These are phyloP conservation scores for Neophaeococcomyces mojaviensis DNA, from an alignment of 2,329 filamentous ascomycete genomes.

Conservation along the genomic window DNA sequence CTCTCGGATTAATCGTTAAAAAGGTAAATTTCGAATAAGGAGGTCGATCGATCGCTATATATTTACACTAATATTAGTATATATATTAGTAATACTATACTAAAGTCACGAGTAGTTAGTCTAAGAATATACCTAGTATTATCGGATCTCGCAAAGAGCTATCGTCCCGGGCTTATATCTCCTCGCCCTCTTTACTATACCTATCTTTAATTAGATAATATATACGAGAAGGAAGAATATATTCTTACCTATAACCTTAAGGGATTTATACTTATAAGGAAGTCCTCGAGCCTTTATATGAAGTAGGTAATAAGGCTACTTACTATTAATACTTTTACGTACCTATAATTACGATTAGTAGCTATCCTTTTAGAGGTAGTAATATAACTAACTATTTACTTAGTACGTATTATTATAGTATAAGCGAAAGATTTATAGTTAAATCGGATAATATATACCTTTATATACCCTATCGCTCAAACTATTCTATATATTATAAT, in stretches of 20 bases:
- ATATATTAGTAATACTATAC: background rate
- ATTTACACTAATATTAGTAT: too few relatives aligned
- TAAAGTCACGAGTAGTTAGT: background rate
- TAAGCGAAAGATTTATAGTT: too few relatives aligned
- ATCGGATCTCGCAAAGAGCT: constrained; percentile 83
- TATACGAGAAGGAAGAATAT: background rate
- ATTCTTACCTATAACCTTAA: background rate
- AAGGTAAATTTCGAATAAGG: constrained; percentile 57
- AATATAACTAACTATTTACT: too few relatives aligned
- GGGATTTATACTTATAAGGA: background rate
- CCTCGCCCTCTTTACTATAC: background rate
- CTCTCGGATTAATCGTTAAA: constrained; percentile 43
- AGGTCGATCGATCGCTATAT: constrained; percentile 66
- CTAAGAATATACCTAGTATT: constrained; percentile 57
- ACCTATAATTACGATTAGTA: background rate
- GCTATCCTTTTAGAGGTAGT: too few relatives aligned
- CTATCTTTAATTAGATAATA: background rate
- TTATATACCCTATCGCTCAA: too few relatives aligned
- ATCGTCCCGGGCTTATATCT: constrained; percentile 68
- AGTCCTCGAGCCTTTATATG: background rate
- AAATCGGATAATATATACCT: too few relatives aligned
- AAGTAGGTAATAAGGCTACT: background rate
- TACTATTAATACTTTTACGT: background rate
- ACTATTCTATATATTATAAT: too few relatives aligned
- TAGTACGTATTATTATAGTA: too few relatives aligned